Evolutionary conservation across 495 filamentous ascomycete species (phyloP).

Genomic region (Talaromyces ruber): DNA sequence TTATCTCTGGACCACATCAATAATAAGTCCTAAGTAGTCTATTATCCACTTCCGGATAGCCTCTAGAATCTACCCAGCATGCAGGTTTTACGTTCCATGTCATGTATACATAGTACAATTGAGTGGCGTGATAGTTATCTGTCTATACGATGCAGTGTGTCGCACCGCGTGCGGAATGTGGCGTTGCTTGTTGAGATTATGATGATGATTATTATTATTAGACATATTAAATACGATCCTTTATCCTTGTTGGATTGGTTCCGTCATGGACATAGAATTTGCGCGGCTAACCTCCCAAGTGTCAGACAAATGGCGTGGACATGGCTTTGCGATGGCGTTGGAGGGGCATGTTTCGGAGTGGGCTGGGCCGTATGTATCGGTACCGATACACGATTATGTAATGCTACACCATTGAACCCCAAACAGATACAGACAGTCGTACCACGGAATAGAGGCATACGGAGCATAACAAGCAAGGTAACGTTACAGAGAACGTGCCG

Average conservation of each 20-base stretch:
- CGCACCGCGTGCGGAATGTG: background rate
- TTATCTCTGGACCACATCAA: too few species aligned
- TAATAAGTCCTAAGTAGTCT: too few species aligned
- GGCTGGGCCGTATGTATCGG: background rate
- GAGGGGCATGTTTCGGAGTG: background rate
- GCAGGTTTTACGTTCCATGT: background rate
- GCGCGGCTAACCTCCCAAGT: background rate
- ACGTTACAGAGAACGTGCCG: background rate
- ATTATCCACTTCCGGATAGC: background rate
- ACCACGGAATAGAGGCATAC: background rate
- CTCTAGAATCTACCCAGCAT: background rate
- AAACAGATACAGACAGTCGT: background rate
- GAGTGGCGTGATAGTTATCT: background rate
- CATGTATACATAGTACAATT: background rate
- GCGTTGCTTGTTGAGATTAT: background rate
- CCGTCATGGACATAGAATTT: background rate
- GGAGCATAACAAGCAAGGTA: background rate
- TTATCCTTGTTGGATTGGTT: too few species aligned
- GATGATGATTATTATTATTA: background rate
- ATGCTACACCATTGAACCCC: too few species aligned
- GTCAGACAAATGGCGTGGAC: background rate
- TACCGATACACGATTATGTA: background rate
- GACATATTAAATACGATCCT: background rate
- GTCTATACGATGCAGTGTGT: too few species aligned
- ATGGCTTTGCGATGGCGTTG: background rate